Evolutionary conservation across 306 rosid genomes (phyloP), one percentile per base, ranked within the genome.

Genomic region (Ceratonia siliqua): DNA sequence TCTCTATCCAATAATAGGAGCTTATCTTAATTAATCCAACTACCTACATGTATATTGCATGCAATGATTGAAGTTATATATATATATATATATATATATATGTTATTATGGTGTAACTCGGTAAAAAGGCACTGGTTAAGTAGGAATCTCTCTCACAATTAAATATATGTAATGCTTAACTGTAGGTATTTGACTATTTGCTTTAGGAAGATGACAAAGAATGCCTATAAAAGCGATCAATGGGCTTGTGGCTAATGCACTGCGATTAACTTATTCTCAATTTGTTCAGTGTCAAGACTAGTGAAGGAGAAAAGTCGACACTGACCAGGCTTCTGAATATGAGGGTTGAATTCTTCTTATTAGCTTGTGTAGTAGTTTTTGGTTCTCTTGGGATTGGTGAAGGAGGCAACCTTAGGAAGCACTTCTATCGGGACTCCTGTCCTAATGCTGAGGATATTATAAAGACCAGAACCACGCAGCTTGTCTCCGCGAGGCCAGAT

Each of bases 381-480:
- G 52, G 71, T 33, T 22, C 72, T 46, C 24, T 81, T 74, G 86
- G 49, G 49, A 63, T 72, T 35, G 83, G 82, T 53, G 73, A 75
- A 52, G 87, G 84, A 33, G 85, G 79, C 46, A n/a, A 24, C 68
- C 86, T 89, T 2, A 48, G 75, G 36, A 87, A 82, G 56, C 20
- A 57, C 5, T 89, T 89, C 86, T 89, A 89, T 46, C 3, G 20
- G 17, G 2, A 0, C 0, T 38, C 75, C 0, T 89, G 91, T 72
- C 85, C 82, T 39, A 39, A 42, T 24, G 94, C 84, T 0, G 94
- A 89, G 77, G 10, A 76, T 1, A 81, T 85, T 50, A 77, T 89
- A 28, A 39, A 62, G 46, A 61, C 33, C 13, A 68, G 64, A 25
- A 81, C 73, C 12, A 65, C 49, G 45, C 18, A 83, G 14, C 84